Conservation (phyloP, 352 stramenopile genomes). For the Pythium grandisporangium region DNA sequence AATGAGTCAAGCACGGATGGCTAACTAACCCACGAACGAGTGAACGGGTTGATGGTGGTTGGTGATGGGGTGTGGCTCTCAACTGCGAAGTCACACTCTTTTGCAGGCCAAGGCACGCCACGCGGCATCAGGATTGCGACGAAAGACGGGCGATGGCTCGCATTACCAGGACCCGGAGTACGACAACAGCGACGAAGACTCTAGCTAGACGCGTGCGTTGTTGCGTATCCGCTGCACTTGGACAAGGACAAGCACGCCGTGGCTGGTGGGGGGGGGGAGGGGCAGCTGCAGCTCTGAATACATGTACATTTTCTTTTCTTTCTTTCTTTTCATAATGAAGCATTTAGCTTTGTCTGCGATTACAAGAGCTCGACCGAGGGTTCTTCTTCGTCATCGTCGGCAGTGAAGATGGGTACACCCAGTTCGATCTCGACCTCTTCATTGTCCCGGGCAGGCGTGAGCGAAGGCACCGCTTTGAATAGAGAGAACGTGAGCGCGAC, state of each 20-base stretch:
- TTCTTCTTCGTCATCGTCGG: conserved; percentile 14
- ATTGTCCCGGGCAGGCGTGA: conserved; percentile 6
- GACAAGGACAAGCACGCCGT: too few species aligned
- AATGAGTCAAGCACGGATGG: too few species aligned
- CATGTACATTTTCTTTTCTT: too few species aligned
- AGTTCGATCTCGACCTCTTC: conserved; percentile 11
- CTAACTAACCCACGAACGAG: too few species aligned
- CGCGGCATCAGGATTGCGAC: conserved; percentile 24
- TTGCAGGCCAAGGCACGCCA: conserved; percentile 66
- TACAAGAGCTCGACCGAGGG: too few species aligned
- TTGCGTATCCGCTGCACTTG: neutral
- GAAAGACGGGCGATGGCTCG: conserved; percentile 22
- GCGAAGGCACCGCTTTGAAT: conserved; percentile 2
- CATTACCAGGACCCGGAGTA: conserved; percentile 69
- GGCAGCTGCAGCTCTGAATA: too few species aligned
- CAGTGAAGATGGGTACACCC: conserved; percentile 14
- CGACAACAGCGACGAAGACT: conserved; percentile 75
- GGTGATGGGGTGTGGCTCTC: neutral
- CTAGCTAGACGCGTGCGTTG: conserved; percentile 19
- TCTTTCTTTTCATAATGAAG: too few species aligned
- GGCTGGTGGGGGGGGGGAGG: too few species aligned
- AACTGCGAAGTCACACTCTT: conserved; percentile 53
- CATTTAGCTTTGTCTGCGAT: too few species aligned
- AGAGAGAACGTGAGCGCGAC: conserved; percentile 7
- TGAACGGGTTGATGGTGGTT: neutral